Conservation (phyloP, 2,329 filamentous ascomycete genomes). For the Clonostachys rhizophaga region DNA sequence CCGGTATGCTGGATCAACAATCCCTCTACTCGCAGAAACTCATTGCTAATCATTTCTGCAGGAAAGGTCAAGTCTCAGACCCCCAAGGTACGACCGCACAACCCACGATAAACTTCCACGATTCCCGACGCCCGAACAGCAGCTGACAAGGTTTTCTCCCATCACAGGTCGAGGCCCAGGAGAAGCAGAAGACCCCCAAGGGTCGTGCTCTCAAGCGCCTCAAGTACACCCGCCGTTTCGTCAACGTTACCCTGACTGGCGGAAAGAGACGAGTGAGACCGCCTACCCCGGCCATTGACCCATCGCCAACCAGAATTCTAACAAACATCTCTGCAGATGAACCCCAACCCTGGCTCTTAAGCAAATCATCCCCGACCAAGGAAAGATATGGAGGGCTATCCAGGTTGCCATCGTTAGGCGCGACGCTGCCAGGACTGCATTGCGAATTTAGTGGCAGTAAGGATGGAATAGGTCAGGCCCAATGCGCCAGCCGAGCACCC, state of each 20-base stretch:
- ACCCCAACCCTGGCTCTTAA: conserved; percentile 78
- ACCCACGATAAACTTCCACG: conserved; percentile 5
- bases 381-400: conserved; percentile 7
- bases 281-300: conserved; percentile 3
- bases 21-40: conserved; percentile 1
- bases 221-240: conserved; percentile 94
- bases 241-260: conserved; percentile 95
- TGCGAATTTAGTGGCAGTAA: conserved; percentile 13
- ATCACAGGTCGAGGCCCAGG: conserved; percentile 73
- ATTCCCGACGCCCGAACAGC: conserved; percentile 9
- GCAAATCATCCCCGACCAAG: conserved; percentile 8
- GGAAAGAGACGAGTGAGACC: conserved; percentile 88
- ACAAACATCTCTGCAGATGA: conserved; percentile 54
- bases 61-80: conserved; percentile 98
- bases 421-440: conserved; percentile 9
- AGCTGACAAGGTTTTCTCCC: conserved; percentile 16
- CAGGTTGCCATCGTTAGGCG: conserved; percentile 9
- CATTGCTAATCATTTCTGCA: conserved; percentile 54
- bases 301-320: not conserved
- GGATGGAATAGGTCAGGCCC: conserved; percentile 27
- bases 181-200: conserved; percentile 97
- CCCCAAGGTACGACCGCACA: conserved; percentile 65
- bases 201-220: conserved; percentile 96
- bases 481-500: conserved; percentile 26
- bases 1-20: conserved; percentile 35